Conservation (phyloP, 345 rosid genomes). For the Salix dunnii region DNA sequence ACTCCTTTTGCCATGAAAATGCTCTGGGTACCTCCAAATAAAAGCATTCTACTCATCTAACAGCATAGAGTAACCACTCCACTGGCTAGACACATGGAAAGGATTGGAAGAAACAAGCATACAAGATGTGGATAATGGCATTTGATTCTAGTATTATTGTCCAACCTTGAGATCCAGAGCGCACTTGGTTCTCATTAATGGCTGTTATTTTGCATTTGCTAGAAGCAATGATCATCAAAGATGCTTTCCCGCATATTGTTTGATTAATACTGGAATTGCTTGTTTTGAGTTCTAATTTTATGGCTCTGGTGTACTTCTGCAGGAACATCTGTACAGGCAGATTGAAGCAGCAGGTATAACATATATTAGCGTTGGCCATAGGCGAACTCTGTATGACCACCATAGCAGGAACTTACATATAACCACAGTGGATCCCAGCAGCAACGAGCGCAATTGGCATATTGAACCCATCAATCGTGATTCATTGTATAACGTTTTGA, state of each 20-base stretch:
- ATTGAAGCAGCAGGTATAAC: slow-evolving; percentile 75
- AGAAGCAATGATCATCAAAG: neutral
- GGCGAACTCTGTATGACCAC: slow-evolving; percentile 55
- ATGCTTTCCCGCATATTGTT: neutral
- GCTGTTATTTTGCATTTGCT: neutral
- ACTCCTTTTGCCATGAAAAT: neutral
- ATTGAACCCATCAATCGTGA: slow-evolving; percentile 37
- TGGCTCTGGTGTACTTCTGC: slow-evolving; percentile 13
- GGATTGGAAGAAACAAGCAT: neutral
- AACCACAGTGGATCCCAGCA: slow-evolving; percentile 47
- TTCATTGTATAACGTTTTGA: slow-evolving; percentile 26
- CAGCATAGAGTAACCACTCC: neutral
- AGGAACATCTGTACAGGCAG: slow-evolving; percentile 69
- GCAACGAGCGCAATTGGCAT: slow-evolving; percentile 48
- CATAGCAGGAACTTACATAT: slow-evolving; percentile 56
- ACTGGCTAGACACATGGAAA: neutral
- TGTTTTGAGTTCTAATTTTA: neutral
- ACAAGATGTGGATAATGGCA: neutral
- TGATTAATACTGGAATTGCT: neutral
- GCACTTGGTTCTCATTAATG: neutral
- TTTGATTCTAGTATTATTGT: neutral
- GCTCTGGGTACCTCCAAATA: neutral
- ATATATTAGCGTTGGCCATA: slow-evolving; percentile 81
- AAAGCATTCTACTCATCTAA: neutral
- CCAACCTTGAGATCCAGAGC: neutral